A percentile compares a stretch with the other conserved stretches of the same genome.
These are phyloP conservation scores for Verticillium klebahnii DNA, from an alignment of 2,329 filamentous ascomycete genomes.

Conservation along the genomic window DNA sequence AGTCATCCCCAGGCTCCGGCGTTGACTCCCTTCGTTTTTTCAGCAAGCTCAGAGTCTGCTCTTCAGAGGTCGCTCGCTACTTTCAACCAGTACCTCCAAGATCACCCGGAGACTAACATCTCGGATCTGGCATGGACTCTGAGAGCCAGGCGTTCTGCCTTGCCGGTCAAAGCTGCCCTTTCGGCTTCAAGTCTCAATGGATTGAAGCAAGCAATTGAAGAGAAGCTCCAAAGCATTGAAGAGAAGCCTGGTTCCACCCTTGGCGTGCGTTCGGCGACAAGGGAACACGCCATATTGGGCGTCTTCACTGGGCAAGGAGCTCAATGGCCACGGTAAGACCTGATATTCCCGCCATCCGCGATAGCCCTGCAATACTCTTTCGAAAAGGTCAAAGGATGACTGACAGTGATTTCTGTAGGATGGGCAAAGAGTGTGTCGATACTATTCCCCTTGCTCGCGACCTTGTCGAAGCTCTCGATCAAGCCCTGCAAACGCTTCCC, in stretches of 20 bases:
- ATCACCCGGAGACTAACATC: not conserved
- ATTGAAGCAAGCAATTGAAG: not conserved
- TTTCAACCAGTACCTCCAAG: not conserved
- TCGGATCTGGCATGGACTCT: not conserved
- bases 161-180: not conserved
- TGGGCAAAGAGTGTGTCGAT: constrained; percentile 16
- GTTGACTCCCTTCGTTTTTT: not conserved
- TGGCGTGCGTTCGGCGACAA: not conserved
- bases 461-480: constrained; percentile 16
- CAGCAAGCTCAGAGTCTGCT: constrained; percentile 1
- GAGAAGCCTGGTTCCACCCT: not conserved
- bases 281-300: constrained; percentile 7
- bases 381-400: too few relatives aligned
- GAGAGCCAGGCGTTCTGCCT: not conserved
- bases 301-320: constrained; percentile 28
- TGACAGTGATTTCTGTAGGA: not conserved
- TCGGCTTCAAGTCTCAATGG: not conserved
- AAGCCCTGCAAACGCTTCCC: constrained; percentile 12
- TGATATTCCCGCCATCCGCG: too few relatives aligned
- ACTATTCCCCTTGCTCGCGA: constrained; percentile 5
- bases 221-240: not conserved
- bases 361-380: too few relatives aligned
- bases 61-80: not conserved
- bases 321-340: constrained; percentile 18
- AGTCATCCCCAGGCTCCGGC: not conserved